Base-by-base conservation (phyloP, 1,139 yeast genomes). In the Yamadazyma sp. region DNA sequence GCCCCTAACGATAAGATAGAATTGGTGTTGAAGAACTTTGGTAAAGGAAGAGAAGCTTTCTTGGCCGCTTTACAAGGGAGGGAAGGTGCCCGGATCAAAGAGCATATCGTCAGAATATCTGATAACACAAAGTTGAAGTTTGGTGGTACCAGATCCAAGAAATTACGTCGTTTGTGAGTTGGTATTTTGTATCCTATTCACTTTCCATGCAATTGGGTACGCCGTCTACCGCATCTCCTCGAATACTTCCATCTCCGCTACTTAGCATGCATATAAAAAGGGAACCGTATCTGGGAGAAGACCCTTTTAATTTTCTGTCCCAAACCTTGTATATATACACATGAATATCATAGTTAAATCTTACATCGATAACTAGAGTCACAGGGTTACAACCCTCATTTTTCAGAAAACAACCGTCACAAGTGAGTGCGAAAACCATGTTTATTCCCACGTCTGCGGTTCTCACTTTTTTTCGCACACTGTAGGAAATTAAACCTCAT, bases 61-160 rank as follows among this genome's bases (percentile, higher is more conserved):
- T 69, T 82, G 47, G 83, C 83, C 40, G 95, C 95, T 2, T 74
- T 92, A 50, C 80, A 80, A 54, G 97, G 98, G 52, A 86, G 86
- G 58, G 98, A 92, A 69, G 98, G 98, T 38, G 69, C 75, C 33
- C 62, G 67, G 33, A 68, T 92, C 36, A 79, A 87, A 54, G 76
- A 77, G 15, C 70, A 75, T 47, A 76, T 92, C 35, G 75, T 75
- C 32, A 78, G 91, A 55, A 67, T 92, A 26, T 75, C 84, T 40
- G 98, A 92, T 57, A 74, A 76, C 47, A 87, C 98, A 14, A 78
- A 79, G 46, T 74, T 92, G 70, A 85, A 84, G 63, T 87, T 87
- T 57, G 98, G 98, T 73, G 98, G 98, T 72, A 83, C 79, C 38
- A 80, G 95, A 57, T 75, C 95, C 17, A 94, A 92, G 66, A 81